Percentiles rank a stretch among this genome's conserved stretches.
Conservation (phyloP, 257 asterid species). For the Solanum chaucha region DNA sequence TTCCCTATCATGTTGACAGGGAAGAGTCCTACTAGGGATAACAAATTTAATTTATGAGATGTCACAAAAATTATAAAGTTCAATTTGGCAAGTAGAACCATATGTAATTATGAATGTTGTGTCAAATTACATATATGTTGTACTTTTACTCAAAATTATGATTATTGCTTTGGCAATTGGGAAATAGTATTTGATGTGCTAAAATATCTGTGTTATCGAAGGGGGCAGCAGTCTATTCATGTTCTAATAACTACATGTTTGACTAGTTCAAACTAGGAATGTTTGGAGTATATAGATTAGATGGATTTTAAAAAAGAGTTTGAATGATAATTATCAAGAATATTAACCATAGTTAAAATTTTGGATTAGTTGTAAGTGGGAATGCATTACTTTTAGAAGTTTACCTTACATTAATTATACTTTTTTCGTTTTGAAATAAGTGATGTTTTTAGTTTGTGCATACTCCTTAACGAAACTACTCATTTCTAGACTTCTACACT, state of each 20-base stretch:
- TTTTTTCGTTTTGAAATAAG: too few species aligned
- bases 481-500: too few species aligned
- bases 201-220: not conserved
- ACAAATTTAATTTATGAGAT: not conserved
- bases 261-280: not conserved
- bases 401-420: too few species aligned
- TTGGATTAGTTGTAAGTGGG: not conserved
- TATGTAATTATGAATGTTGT: not conserved
- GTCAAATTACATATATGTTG: not conserved
- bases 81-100: not conserved
- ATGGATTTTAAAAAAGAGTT: not conserved
- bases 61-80: not conserved
- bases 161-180: not conserved
- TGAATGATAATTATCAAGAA: too few species aligned
- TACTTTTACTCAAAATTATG: not conserved
- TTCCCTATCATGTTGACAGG: not conserved
- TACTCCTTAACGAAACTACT: too few species aligned
- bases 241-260: not conserved
- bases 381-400: too few species aligned
- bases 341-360: not conserved
- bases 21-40: not conserved
- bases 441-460: too few species aligned
- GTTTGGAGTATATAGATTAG: not conserved
- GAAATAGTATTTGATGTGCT: not conserved
- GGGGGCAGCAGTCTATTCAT: not conserved